Conservation (phyloP, 257 asterid species). For the Fraxinus anomala region DNA sequence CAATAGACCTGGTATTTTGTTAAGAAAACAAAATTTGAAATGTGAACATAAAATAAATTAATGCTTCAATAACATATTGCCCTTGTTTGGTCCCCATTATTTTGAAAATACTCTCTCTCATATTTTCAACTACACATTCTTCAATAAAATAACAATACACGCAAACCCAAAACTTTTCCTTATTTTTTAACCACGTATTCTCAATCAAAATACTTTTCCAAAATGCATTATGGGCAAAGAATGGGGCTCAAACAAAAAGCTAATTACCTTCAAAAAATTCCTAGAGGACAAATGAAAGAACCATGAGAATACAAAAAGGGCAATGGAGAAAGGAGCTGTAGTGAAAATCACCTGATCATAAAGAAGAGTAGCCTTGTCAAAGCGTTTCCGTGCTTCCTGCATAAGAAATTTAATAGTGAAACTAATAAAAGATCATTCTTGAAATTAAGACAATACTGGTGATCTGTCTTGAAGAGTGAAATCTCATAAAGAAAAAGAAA, state of each 20-base stretch:
- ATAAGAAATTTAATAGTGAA: conserved; percentile 35
- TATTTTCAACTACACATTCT: too few species aligned
- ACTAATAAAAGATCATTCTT: conserved; percentile 9
- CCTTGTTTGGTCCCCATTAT: too few species aligned
- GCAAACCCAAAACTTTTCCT: too few species aligned
- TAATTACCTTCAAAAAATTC: not conserved
- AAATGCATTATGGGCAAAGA: too few species aligned
- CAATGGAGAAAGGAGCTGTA: not conserved
- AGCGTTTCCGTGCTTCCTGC: conserved; percentile 97
- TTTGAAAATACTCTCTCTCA: too few species aligned
- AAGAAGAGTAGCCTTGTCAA: conserved; percentile 95
- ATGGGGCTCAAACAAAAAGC: too few species aligned
- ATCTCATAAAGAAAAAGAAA: not conserved
- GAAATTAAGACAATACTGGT: not conserved
- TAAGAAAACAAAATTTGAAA: not conserved
- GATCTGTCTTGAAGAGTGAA: not conserved
- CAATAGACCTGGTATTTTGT: not conserved
- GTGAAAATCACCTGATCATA: conserved; percentile 82
- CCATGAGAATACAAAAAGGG: not conserved
- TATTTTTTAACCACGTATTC: too few species aligned
- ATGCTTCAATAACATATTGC: not conserved
- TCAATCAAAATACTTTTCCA: too few species aligned
- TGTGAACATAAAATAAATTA: not conserved
- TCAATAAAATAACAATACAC: too few species aligned
- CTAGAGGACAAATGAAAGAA: not conserved